Evolutionary conservation across 192 early-diverging fungal genomes (phyloP).

Genomic region (Fimicolochytrium jonesii): DNA sequence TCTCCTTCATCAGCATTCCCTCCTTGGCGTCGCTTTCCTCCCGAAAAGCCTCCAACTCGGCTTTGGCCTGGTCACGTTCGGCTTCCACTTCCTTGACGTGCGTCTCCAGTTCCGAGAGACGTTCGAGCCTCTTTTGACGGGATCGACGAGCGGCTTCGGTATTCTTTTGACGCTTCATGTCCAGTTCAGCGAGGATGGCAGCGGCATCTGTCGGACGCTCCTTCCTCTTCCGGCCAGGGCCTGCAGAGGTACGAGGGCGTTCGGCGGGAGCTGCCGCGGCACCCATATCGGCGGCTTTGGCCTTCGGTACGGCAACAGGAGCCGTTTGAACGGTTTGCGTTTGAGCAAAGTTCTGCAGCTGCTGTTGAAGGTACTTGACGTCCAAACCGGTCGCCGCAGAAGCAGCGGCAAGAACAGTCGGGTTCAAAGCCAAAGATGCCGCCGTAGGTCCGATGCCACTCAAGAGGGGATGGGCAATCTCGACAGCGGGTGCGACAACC

Average conservation of each 20-base stretch:
- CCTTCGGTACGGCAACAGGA: background rate
- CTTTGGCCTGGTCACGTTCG: slow-evolving; percentile 31
- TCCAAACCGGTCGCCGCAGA: slow-evolving; percentile 11
- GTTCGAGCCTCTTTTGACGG: slow-evolving; percentile 74
- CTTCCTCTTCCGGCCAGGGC: slow-evolving; percentile 41
- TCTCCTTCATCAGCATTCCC: background rate
- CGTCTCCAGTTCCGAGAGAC: slow-evolving; percentile 64
- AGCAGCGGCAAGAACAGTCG: slow-evolving; percentile 7
- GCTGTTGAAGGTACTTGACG: slow-evolving; percentile 18
- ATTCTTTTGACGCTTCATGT: slow-evolving; percentile 53
- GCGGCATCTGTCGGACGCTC: slow-evolving; percentile 33
- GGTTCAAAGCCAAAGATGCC: background rate
- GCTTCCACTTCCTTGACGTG: slow-evolving; percentile 71
- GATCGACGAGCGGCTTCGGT: slow-evolving; percentile 94
- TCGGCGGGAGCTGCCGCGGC: background rate
- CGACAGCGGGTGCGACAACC: background rate
- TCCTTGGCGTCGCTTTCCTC: background rate
- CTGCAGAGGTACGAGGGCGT: slow-evolving; percentile 4
- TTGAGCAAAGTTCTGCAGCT: slow-evolving; percentile 9
- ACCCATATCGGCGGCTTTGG: background rate
- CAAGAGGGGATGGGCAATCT: background rate
- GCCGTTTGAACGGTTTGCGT: slow-evolving; percentile 16
- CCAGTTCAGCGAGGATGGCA: slow-evolving; percentile 35
- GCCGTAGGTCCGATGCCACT: slow-evolving; percentile 7
- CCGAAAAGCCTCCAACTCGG: slow-evolving; percentile 21